phyloP scores from a whole-genome alignment of 1,139 yeast species.

The Blastobotrys buckinghamii region DNA sequence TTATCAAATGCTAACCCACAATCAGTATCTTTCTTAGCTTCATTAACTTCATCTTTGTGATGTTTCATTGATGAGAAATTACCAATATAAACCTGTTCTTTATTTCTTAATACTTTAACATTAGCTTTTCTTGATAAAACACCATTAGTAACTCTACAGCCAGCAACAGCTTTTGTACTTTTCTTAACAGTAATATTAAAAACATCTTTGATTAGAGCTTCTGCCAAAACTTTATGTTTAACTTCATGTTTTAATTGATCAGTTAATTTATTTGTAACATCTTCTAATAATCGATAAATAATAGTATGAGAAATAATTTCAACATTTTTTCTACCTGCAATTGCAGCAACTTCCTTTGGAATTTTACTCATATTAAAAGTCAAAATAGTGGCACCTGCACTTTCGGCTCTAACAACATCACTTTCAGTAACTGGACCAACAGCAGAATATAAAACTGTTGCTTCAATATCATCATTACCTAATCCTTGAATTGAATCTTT shows the following conservation, averaged over 20 bases:
- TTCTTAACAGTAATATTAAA: slow-evolving; percentile 56
- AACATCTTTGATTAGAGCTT: slow-evolving; percentile 62
- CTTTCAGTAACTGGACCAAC: slow-evolving; percentile 85
- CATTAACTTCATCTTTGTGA: slow-evolving; percentile 71
- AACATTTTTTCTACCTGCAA: slow-evolving; percentile 59
- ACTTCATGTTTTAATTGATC: slow-evolving; percentile 58
- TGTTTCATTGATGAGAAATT: slow-evolving; percentile 69
- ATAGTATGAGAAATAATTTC: slow-evolving; percentile 63
- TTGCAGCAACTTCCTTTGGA: slow-evolving; percentile 56
- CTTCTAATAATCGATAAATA: slow-evolving; percentile 82
- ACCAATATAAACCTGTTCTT: slow-evolving; percentile 58
- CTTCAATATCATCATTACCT: slow-evolving; percentile 79
- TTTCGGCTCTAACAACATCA: slow-evolving; percentile 75
- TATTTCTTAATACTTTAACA: slow-evolving; percentile 57
- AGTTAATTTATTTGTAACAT: slow-evolving; percentile 63
- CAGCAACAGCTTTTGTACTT: slow-evolving; percentile 62
- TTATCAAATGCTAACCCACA: slow-evolving; percentile 76
- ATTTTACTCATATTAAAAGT: slow-evolving; percentile 66
- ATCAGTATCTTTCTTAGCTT: slow-evolving; percentile 79
- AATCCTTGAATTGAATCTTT: slow-evolving; percentile 71
- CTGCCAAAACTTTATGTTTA: slow-evolving; percentile 64
- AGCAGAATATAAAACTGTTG: slow-evolving; percentile 61
- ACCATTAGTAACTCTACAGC: slow-evolving; percentile 80
- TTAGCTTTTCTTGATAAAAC: slow-evolving; percentile 50
- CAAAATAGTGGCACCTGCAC: slow-evolving; percentile 65